These are phyloP conservation scores for Lentithecium fluviatile DNA, from an alignment of 495 filamentous ascomycete genomes.

Conservation along the genomic window DNA sequence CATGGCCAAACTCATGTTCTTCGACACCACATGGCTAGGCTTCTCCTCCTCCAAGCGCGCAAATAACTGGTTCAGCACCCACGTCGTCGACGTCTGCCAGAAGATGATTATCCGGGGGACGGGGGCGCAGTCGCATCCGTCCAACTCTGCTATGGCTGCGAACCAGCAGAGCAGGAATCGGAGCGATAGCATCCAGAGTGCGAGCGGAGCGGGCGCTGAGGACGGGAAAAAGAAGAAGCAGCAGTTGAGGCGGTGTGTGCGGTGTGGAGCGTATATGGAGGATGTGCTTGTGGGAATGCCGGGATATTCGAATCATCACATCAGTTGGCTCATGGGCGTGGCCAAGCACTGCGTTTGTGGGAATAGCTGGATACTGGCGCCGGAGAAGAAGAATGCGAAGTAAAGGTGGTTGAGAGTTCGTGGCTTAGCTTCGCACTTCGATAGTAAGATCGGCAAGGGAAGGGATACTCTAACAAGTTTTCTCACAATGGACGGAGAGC, in stretches of 20 bases:
- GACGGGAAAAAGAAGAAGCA: slow-evolving; percentile 7
- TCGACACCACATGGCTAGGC: slow-evolving; percentile 36
- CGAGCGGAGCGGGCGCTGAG: slow-evolving; percentile 21
- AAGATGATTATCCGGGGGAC: slow-evolving; percentile 28
- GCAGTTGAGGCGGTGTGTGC: slow-evolving; percentile 53
- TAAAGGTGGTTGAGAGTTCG: not conserved
- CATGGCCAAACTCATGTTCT: slow-evolving; percentile 29
- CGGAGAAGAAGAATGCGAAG: slow-evolving; percentile 18
- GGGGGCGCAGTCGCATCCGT: slow-evolving; percentile 19
- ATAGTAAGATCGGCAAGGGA: not conserved
- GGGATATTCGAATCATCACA: slow-evolving; percentile 23
- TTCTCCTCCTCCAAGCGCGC: slow-evolving; percentile 15
- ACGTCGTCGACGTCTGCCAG: slow-evolving; percentile 34
- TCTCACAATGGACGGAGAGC: too few species aligned
- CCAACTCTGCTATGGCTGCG: not conserved
- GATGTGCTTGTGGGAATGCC: slow-evolving; percentile 46
- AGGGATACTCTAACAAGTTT: too few species aligned
- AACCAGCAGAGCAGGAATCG: slow-evolving; percentile 9
- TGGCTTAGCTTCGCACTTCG: not conserved
- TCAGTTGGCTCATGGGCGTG: slow-evolving; percentile 33
- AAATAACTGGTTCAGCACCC: slow-evolving; percentile 7
- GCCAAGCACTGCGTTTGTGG: slow-evolving; percentile 37
- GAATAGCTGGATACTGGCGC: slow-evolving; percentile 32
- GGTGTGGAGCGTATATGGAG: slow-evolving; percentile 65
- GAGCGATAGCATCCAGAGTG: slow-evolving; percentile 4